These are phyloP conservation scores for Rhododendron williamsianum DNA, from an alignment of 148 eudicot species.

Conservation along the genomic window DNA sequence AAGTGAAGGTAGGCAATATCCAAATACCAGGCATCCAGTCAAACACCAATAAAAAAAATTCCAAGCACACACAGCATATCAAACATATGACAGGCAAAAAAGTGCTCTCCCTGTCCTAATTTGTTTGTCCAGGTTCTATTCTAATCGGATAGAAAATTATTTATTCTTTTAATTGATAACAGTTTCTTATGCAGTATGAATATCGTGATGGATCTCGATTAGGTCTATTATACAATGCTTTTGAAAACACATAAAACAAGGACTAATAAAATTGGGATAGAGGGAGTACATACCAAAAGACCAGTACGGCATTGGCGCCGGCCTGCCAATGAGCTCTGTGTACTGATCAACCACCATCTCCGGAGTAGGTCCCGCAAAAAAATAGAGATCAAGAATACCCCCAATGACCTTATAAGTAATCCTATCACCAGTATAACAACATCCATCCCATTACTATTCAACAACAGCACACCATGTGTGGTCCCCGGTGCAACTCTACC, in stretches of 20 bases:
- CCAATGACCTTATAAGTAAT: conserved; percentile 80
- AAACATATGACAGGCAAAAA: neutral
- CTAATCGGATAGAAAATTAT: neutral
- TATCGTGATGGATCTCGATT: too few relatives aligned
- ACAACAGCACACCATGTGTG: conserved; percentile 59
- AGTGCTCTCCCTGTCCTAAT: too few relatives aligned
- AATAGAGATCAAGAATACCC: conserved; percentile 63
- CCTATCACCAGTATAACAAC: conserved; percentile 59
- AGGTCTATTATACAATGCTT: neutral
- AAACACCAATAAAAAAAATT: neutral
- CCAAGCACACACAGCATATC: neutral
- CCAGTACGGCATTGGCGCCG: conserved; percentile 95
- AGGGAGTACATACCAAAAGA: conserved; percentile 55
- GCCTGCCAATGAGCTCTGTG: conserved; percentile 68
- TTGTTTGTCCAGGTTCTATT: too few relatives aligned
- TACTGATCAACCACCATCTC: conserved; percentile 57
- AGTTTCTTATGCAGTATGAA: neutral
- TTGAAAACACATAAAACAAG: neutral
- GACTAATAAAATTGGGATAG: neutral
- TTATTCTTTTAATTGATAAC: too few relatives aligned
- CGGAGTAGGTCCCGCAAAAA: conserved; percentile 65
- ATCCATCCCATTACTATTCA: conserved; percentile 93
- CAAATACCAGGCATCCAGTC: neutral
- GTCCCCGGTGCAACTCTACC: conserved; percentile 25
- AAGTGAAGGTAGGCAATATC: neutral